Conservation (phyloP, 495 filamentous ascomycete species). For the Penicillium alfredii region DNA sequence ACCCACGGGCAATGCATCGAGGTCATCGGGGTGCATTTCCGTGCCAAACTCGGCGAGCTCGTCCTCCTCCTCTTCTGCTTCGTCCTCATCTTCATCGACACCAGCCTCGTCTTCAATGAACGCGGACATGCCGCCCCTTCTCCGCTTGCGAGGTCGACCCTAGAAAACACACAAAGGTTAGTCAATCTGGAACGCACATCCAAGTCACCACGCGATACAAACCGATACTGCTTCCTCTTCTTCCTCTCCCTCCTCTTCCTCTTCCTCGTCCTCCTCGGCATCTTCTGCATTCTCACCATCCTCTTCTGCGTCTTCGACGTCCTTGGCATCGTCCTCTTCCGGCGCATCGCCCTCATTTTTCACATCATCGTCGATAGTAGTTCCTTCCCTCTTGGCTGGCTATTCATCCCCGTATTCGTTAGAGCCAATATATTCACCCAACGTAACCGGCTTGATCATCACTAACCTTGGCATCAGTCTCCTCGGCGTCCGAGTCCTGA, state of each 20-base stretch:
- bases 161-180: conserved; percentile 25
- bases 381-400: conserved; percentile 42
- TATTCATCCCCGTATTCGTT: conserved; percentile 5
- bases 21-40: conserved; percentile 84
- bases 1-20: conserved; percentile 70
- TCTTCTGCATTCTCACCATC: conserved; percentile 41
- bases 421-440: conserved; percentile 16
- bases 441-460: conserved; percentile 6
- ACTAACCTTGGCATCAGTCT: conserved; percentile 37
- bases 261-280: conserved; percentile 31
- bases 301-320: conserved; percentile 45
- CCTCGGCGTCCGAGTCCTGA: conserved; percentile 64
- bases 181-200: conserved; percentile 11
- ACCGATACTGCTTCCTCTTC: conserved; percentile 23
- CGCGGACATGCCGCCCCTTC: conserved; percentile 61
- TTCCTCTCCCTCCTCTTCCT: conserved; percentile 41
- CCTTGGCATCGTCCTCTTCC: conserved; percentile 48
- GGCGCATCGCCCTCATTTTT: conserved; percentile 44
- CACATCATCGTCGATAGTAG: conserved; percentile 42
- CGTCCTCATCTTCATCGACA: conserved; percentile 92
- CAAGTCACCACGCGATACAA: conserved; percentile 14
- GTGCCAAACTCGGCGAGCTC: conserved; percentile 78
- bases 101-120: conserved; percentile 97
- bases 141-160: conserved; percentile 74
- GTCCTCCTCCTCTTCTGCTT: conserved; percentile 83